Base-by-base conservation (phyloP, 345 rosid genomes). In the Barbarea vulgaris region DNA sequence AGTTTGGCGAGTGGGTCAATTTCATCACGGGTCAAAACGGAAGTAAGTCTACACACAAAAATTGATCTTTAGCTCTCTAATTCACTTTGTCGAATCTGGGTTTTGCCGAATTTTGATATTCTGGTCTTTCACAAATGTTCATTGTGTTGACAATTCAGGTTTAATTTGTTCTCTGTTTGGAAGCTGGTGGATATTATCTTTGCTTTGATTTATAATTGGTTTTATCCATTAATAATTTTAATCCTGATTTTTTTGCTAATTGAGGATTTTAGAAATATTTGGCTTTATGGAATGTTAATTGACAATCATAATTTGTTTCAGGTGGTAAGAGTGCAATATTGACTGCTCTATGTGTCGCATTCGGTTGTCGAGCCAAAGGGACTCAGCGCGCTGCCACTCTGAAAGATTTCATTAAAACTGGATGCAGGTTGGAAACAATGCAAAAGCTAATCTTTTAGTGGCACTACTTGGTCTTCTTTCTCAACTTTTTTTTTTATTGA, bases 21-120 rank as follows among this genome's bases (percentile, higher is more conserved):
- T 94, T 94, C 85, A 84, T 94, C 81, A 90, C 97, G 50, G 98
- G 97, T 36, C 98, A 89, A 77, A 94, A 91, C 68, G 98, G 98
- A 82, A 94, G 98, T 94, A 76, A 50, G 86, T 64, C 25, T 61
- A 39, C 15, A 3, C 5, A 3, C 24, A 64, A 73, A 44, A 15
- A 12, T 3, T 37, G 36, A 28, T 41, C 1, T 69, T 34, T 47
- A 22, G 27, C 64, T 34, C 19, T 70, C 8, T 5, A 1, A 11
- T 36, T 37, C 31, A 34, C 19, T 64, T 46, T 30, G 37, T 37
- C 2, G 15, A 24, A 48, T 9, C 14, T 77, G 47, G 80, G 70
- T 53, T 70, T 70, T 30, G n/a, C 27, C 21, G 10, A 31, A 64
- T 67, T 77, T 34, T 48, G 36, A 3, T 42, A 27, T 13, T 48